phyloP scores from a whole-genome alignment of 345 rosid species.

The Eucalyptus caleyi region DNA sequence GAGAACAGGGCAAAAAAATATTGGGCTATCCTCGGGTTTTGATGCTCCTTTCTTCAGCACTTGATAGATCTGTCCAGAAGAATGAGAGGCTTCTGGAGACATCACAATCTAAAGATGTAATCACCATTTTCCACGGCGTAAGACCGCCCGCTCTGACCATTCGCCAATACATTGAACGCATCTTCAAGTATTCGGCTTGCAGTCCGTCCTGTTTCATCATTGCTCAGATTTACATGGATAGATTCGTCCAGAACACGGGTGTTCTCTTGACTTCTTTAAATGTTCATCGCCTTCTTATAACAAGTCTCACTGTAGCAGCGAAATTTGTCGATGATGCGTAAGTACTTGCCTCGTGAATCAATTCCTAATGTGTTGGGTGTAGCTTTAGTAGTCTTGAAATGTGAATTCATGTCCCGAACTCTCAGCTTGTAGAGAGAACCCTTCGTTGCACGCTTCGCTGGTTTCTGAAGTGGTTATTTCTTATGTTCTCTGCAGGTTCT shows the following conservation, averaged over 20 bases:
- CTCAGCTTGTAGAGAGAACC: background rate
- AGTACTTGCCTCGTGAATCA: background rate
- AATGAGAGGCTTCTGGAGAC: constrained; percentile 26
- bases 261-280: constrained; percentile 53
- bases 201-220: constrained; percentile 89
- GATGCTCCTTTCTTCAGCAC: constrained; percentile 44
- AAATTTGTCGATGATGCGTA: constrained; percentile 83
- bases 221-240: constrained; percentile 63
- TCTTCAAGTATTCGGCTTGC: constrained; percentile 76
- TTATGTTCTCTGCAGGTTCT: constrained; percentile 43
- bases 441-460: background rate
- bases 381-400: background rate
- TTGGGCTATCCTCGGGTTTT: constrained; percentile 32
- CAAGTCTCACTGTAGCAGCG: constrained; percentile 75
- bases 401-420: background rate
- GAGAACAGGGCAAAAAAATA: constrained; percentile 26
- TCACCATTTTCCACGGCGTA: constrained; percentile 53
- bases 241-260: constrained; percentile 34
- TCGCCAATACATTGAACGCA: constrained; percentile 59
- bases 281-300: constrained; percentile 79
- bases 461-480: background rate
- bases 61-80: constrained; percentile 43
- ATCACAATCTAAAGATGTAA: constrained; percentile 5
- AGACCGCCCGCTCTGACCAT: constrained; percentile 56
- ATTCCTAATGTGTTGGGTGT: background rate